Evolutionary conservation across 306 rosid species (phyloP), one percentile per base, ranked within the genome.

Genomic region (Vachellia collinsii): DNA sequence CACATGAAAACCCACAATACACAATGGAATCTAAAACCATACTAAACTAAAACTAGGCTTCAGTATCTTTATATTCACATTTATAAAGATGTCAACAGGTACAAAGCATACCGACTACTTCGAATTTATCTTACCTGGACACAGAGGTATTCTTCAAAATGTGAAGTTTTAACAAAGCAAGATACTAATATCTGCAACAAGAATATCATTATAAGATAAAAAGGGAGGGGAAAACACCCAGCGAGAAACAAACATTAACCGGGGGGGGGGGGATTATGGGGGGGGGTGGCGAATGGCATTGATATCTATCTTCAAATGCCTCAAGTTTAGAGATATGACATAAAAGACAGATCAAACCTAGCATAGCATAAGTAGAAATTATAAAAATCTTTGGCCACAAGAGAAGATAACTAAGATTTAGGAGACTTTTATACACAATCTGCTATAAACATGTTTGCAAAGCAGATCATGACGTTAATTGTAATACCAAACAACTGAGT

Each of bases 151-250:
- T 93, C 99, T 82, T 96, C 98, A 82, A 96, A 86, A 86, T 87
- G 97, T 73, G 99, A 88, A 84, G 99, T 93, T 86, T 93, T 96
- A 79, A 93, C 99, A 81, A 96, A 96, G 91, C 99, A 96, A 64
- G 99, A 96, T 82, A 96, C 80, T 87, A 96, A 81, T 80, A 93
- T 86, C 99, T 96, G 98, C 84, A 87, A 86, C 22, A 72, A 67
- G 51, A 76, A 72, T 51, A 58, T 22, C 29, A n/a, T 56, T 23
- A 69, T 64, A 73, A 86, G 83, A 74, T 51, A 66, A 74, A 61
- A 70, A 72, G 56, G 76, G 70, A 34, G 50, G 74, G 19, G 23
- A 65, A 59, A 67, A 13, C 53, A 47, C 17, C 1, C 51, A 46
- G 1, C 1, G 1, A 20, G 8, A 5, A n/a, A 56, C 53, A 59